Base-by-base conservation (phyloP, 2,329 filamentous ascomycete genomes). In the Aspergillus aculeatinus region DNA sequence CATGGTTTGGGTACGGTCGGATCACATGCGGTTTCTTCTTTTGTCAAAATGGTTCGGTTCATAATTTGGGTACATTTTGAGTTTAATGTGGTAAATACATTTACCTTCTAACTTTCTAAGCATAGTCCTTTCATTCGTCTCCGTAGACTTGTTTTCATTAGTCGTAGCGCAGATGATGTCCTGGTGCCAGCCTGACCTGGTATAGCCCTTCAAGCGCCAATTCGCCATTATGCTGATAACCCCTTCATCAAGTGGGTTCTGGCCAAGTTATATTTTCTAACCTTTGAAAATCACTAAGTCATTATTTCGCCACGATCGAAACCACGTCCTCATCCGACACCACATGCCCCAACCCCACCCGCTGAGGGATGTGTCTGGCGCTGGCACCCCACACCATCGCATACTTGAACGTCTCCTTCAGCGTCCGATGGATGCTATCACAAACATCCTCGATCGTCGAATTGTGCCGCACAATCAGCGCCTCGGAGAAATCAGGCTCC, bases 381-480 rank as follows among this genome's bases (percentile, higher is more conserved):
- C 94, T 98, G 19, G 93, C 93, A 4, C 95, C 95, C 96, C 96
- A 99, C 0, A 99, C 95, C 66, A 98, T 79, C 3, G 95, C 96
- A 79, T 98, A 97, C 82, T 98, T 99, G 84, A 98, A 99, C 4
- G 92, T 96, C 64, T 99, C 96, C 85, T 98, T 99, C 66, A 99
- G 81, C 27, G 87, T 95, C 63, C 95, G 84, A 79, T 99, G 95
- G 67, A 99, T 90, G 69, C 91, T 87, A 77, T 99, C 95, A 77
- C 95, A 99, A 10, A 99, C 95, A 76, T 99, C 94, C 79, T 98
- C 95, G 72, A 99, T 92, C 12, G 88, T 91, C 72, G 91, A 92
- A 69, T 93, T 90, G 73, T 83, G 87, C 60, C 96, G 85, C 66
- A 99, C 95, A 72, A 99, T 99, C 70, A 99, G 79, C 1, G 95